Evolutionary conservation across 176 grass and related monocot species (phyloP), one percentile per base, ranked within the genome.

Genomic region (Tillandsia fasciculata): DNA sequence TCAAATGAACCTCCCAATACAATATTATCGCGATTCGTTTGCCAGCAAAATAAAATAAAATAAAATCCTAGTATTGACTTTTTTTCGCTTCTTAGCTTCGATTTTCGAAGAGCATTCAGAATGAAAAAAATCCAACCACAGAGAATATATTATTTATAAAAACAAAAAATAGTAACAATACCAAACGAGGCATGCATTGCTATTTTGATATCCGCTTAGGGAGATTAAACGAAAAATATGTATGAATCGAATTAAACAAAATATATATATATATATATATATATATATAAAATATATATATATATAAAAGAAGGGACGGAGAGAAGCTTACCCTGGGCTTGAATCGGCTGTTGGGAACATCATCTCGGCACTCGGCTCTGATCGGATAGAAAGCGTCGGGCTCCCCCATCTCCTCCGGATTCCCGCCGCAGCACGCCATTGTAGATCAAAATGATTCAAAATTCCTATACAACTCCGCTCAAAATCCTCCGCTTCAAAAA

Each of bases 321-420:
- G 12, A 50, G 8, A 13, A 53, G 68, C 63, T 72, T 69, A 85
- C 93, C 79, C 49, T 68, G 63, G 89, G 86, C 81, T 90, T 92
- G 84, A 97, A 97, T 29, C 89, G 89, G 56, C 75, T 85, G 69
- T 77, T 81, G 59, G 86, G 84, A 3, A 73, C 84, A 68, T 96
- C 91, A 17, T 79, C 79, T 51, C 67, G 80, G 84, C 86, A 97
- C 54, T 87, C 93, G 42, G 82, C 66, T 50, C 82, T 86, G 71
- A 89, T 83, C 52, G 86, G 81, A 64, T 92, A 92, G 71, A 86
- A 69, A 18, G 94, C 79, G 53, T 92, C 87, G 27, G 94, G 94
- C 50, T 92, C 89, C 59, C 86, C 88, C 48, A 70, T 85, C 67
- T 83, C 87, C 67, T 92, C 89, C 66, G 83, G 86, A 49, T 92